Conservation (phyloP, 345 rosid species). For the Gossypium longicalyx region DNA sequence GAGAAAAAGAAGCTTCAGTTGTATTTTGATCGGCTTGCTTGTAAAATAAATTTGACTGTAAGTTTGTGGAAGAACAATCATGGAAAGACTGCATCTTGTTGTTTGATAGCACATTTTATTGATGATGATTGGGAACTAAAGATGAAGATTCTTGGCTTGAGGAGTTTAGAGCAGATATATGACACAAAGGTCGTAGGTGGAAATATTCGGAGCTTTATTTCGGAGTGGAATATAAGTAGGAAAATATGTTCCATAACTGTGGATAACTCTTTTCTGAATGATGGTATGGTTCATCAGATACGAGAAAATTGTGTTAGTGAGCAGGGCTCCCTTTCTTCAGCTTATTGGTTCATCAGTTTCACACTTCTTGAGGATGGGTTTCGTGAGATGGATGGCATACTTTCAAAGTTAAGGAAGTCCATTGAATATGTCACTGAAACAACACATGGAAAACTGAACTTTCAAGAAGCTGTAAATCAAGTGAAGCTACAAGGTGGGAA, state of each 20-base stretch:
- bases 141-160: not conserved
- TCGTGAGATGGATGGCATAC: not conserved
- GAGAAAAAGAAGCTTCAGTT: not conserved
- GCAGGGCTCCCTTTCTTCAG: not conserved
- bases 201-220: not conserved
- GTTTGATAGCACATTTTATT: too few relatives aligned
- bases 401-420: not conserved
- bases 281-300: not conserved
- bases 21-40: not conserved
- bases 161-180: not conserved
- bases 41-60: not conserved
- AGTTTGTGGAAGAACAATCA: not conserved
- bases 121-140: slow-evolving; percentile 3
- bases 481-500: not conserved
- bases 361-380: not conserved
- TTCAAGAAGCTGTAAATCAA: not conserved
- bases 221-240: not conserved
- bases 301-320: not conserved
- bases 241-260: not conserved
- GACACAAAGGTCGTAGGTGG: too few relatives aligned
- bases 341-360: not conserved
- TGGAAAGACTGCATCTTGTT: too few relatives aligned
- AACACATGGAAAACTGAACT: not conserved
- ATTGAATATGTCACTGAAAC: not conserved
- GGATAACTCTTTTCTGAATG: not conserved